Conservation (phyloP, 305 asterid species). For the Solanum hybrid region DNA sequence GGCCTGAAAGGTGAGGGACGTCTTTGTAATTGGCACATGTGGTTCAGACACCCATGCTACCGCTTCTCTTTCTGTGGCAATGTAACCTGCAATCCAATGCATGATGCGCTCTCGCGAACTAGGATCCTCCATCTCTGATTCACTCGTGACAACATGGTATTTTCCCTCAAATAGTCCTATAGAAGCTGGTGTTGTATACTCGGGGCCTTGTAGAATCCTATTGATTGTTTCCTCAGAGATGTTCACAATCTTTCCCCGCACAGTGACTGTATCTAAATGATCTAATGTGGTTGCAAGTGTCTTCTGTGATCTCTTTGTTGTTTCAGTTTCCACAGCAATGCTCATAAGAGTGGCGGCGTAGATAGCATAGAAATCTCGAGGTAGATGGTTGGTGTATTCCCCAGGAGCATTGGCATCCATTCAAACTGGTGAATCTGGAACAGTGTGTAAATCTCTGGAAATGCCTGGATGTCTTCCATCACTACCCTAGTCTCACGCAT, state of each 20-base stretch:
- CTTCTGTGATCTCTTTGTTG: neutral
- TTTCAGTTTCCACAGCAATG: neutral
- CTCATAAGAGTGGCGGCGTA: neutral
- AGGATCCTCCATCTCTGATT: neutral
- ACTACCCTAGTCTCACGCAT: neutral
- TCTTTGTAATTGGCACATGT: neutral
- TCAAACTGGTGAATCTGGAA: neutral
- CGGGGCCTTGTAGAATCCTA: neutral
- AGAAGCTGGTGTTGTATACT: neutral
- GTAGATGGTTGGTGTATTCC: neutral
- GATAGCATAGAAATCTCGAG: neutral
- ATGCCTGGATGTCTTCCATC: neutral
- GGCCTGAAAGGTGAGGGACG: neutral
- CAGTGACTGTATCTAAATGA: neutral
- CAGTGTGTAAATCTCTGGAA: neutral
- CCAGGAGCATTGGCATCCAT: neutral
- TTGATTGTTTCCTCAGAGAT: neutral
- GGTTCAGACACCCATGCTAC: neutral
- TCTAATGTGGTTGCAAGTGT: neutral
- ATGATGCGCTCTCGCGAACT: neutral
- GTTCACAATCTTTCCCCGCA: neutral
- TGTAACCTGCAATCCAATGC: neutral
- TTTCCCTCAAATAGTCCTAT: neutral
- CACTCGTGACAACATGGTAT: neutral
- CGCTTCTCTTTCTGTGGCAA: neutral